These are phyloP conservation scores for Arbutus unedo DNA, from an alignment of 148 eudicot species.

Conservation along the genomic window DNA sequence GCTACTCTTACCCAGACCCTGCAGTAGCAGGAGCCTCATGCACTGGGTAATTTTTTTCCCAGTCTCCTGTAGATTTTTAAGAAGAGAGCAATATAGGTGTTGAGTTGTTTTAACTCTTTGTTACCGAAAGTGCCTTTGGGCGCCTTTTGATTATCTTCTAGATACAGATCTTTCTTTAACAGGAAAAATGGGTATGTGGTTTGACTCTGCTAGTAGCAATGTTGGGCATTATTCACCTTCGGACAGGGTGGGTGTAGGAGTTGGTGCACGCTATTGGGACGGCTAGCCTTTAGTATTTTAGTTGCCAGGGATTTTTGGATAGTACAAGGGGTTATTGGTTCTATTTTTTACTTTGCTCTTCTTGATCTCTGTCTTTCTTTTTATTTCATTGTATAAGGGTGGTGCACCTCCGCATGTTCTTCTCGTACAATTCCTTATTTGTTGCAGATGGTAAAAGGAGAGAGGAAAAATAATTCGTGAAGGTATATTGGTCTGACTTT, in stretches of 20 bases:
- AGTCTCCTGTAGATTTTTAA: neutral
- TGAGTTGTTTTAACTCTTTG: neutral
- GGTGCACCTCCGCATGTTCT: neutral
- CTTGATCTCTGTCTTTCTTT: neutral
- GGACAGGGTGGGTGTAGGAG: neutral
- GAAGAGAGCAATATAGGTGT: neutral
- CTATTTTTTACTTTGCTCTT: neutral
- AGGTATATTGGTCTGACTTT: neutral
- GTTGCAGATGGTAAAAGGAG: neutral
- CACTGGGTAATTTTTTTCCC: neutral
- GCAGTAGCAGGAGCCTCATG: too few relatives aligned
- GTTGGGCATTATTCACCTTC: neutral
- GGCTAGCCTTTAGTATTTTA: neutral
- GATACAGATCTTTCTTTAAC: neutral
- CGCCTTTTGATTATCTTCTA: too few relatives aligned
- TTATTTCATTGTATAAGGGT: neutral
- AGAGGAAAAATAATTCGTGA: neutral
- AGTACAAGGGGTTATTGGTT: neutral
- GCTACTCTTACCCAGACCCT: too few relatives aligned
- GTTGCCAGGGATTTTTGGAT: neutral
- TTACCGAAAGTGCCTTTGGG: neutral
- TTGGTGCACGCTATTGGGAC: neutral
- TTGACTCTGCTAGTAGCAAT: neutral
- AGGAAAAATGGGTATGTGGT: neutral
- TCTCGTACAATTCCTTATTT: neutral